Evolutionary conservation across 2,329 filamentous ascomycete species (phyloP).

Genomic region (Calonectria pteridis): DNA sequence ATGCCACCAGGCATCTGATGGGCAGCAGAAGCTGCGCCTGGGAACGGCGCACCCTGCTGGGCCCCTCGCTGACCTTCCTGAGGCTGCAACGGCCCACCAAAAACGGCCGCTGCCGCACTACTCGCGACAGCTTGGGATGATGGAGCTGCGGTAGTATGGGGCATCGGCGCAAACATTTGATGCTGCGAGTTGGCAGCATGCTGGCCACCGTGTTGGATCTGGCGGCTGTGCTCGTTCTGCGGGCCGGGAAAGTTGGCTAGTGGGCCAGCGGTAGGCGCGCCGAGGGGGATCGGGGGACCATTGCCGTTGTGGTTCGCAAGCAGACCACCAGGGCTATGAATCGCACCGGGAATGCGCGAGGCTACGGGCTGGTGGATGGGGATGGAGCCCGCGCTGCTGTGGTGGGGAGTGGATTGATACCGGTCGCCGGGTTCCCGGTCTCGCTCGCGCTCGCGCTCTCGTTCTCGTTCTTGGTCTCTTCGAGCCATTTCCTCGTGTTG

Average conservation of each 20-base stretch:
- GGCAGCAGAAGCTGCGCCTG: slow-evolving; percentile 58
- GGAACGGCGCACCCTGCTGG: slow-evolving; percentile 57
- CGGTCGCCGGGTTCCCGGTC: slow-evolving; percentile 77
- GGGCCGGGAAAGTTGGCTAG: slow-evolving; percentile 67
- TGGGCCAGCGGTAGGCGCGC: slow-evolving; percentile 62
- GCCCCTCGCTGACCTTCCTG: slow-evolving; percentile 72
- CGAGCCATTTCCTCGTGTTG: slow-evolving; percentile 62
- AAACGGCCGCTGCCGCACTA: slow-evolving; percentile 70
- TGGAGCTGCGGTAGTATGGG: slow-evolving; percentile 63
- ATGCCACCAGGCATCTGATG: slow-evolving; percentile 56
- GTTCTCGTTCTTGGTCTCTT: slow-evolving; percentile 63
- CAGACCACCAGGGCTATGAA: slow-evolving; percentile 92
- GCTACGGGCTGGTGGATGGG: slow-evolving; percentile 96
- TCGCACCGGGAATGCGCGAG: slow-evolving; percentile 81
- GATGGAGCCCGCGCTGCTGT: slow-evolving; percentile 88
- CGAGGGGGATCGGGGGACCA: slow-evolving; percentile 64
- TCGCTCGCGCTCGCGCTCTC: slow-evolving; percentile 65
- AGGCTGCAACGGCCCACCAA: slow-evolving; percentile 76
- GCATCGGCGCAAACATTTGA: slow-evolving; percentile 69
- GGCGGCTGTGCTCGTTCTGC: slow-evolving; percentile 64
- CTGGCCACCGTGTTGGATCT: slow-evolving; percentile 65
- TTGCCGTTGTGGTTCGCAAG: slow-evolving; percentile 79
- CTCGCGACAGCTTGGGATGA: slow-evolving; percentile 69
- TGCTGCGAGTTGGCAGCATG: slow-evolving; percentile 61
- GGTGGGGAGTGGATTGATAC: slow-evolving; percentile 78